Percentiles rank a stretch among this genome's conserved stretches.
Conservation (phyloP, 306 rosid species). For the Acacia crassicarpa region DNA sequence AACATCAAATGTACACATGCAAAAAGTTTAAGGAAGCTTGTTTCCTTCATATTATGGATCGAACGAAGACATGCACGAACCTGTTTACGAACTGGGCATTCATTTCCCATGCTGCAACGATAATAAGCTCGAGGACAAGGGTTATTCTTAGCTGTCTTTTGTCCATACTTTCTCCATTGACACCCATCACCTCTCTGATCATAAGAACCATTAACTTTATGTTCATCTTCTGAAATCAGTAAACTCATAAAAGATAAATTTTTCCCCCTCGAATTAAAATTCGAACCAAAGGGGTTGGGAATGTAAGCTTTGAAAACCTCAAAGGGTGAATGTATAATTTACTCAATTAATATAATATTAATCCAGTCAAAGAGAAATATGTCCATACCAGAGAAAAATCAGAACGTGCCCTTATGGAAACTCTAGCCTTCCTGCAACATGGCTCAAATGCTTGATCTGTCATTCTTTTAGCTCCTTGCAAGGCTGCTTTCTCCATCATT, state of each 20-base stretch:
- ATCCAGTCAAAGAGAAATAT: background rate
- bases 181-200: conserved; percentile 50
- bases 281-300: background rate
- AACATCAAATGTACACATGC: background rate
- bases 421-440: conserved; percentile 40
- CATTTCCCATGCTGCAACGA: conserved; percentile 49
- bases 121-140: conserved; percentile 52
- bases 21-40: background rate
- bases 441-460: conserved; percentile 24
- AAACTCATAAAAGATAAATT: conserved; percentile 14
- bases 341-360: background rate
- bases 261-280: background rate
- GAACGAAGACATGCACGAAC: background rate
- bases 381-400: conserved; percentile 36
- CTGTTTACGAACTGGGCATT: conserved; percentile 59
- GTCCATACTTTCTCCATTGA: conserved; percentile 58
- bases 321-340: background rate
- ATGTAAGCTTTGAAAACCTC: background rate
- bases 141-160: conserved; percentile 46
- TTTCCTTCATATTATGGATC: background rate
- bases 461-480: conserved; percentile 12
- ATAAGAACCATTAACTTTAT: background rate
- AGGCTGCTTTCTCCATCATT: conserved; percentile 20
- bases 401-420: conserved; percentile 43
- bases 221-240: background rate